Base-by-base conservation (phyloP, 2,329 filamentous ascomycete genomes). In the Talaromyces atroroseus region DNA sequence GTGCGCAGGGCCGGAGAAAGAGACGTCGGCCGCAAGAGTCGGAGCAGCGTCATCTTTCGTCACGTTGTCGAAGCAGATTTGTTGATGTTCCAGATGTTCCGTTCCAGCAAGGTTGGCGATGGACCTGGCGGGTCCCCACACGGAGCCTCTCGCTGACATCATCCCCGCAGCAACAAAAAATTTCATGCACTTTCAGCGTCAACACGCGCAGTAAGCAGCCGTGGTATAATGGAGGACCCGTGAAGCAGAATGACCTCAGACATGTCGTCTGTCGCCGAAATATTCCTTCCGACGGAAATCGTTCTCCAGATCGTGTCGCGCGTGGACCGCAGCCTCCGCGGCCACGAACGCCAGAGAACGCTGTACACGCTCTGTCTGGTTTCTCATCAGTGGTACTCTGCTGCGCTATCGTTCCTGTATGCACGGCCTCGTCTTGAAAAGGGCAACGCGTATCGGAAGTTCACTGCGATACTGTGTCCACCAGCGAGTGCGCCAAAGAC, bases 341-440 rank as follows among this genome's bases (percentile, higher is more conserved):
- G 42, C 8, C 18, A 53, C 26, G 44, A 65, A 42, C 70, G 74
- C 3, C 82, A 85, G 65, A 49, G 59, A 7, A 72, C 73, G 2
- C 70, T 86, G 16, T 72, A 76, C 54, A 73, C 74, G 3, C 82
- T 80, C 65, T 81, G 79, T 62, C 70, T 80, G 7, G 70, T 82
- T 5, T 80, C 74, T 3, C 76, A 73, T 29, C 77, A 82, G 60
- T 86, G 82, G 82, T 83, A 85, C 63, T 71, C 74, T 4, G 75
- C 77, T 12, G 76, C 77, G 0, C 71, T 83, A 8, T 66, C 72
- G 0, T 68, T 72, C 12, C 76, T 86, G 12, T 86, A 86, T 64
- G 69, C 72, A 23, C 65, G 66, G 2, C 83, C 83, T 2, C 68
- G 73, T 47, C 70, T 86, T 5, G 67, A 69, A n/a, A 57, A 58